A percentile compares a stretch with the other conserved stretches of the same genome.
Evolutionary conservation across 129 eudicot species (phyloP).

Genomic region (Escallonia herrerae): DNA sequence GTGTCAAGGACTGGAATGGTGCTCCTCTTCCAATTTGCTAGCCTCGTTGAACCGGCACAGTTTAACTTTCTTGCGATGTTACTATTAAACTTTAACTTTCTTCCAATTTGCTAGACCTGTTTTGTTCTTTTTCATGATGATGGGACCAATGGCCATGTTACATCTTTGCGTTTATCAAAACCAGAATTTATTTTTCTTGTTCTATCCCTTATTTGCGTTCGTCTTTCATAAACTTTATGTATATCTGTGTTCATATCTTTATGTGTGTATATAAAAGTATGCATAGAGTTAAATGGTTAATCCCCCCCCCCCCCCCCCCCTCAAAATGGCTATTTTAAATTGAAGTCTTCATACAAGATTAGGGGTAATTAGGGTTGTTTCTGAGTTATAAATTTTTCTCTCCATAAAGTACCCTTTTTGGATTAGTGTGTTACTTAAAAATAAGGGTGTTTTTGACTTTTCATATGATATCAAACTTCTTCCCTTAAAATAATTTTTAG

Average conservation of each 20-base stretch:
- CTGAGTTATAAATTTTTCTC: no score
- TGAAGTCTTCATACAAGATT: neutral
- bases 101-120: no score
- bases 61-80: neutral
- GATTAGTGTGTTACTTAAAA: no score
- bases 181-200: neutral
- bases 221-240: no score
- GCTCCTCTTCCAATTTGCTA: conserved; percentile 19
- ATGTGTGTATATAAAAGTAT: neutral
- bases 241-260: neutral
- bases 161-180: neutral
- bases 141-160: neutral
- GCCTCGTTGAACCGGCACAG: neutral
- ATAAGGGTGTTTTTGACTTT: no score
- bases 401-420: no score
- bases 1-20: conserved; percentile 33
- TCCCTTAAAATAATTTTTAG: no score
- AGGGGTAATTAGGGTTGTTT: no score
- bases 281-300: no score
- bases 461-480: no score
- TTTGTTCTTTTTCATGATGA: neutral
- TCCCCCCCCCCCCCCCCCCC: no score
- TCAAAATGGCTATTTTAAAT: neutral
- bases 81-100: no score
- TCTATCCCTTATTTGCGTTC: neutral